Base-by-base conservation (phyloP, 805 yeast genomes). In the Grigorovia transvaalensis region DNA sequence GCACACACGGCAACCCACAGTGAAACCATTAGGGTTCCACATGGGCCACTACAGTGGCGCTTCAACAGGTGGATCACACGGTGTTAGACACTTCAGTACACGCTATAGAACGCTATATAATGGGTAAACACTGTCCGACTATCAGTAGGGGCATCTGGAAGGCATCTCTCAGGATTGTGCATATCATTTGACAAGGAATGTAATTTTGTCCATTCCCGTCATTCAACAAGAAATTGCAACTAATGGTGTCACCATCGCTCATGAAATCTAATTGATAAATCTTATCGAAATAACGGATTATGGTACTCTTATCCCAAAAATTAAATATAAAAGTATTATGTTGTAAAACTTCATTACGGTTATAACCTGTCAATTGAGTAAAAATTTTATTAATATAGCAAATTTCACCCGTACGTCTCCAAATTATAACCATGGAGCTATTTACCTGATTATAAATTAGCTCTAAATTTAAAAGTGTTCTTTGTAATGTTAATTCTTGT, bases 361-460 rank as follows among this genome's bases (percentile, higher is more conserved):
- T 74, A 64, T 82, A 80, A 1, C 88, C 86, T 6, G 90, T 78
- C 55, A 87, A 69, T 2, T 82, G 78, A 33, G 85, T 78, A 60
- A 87, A 79, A 59, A 86, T 93, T 56, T 82, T 81, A 5, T 89
- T 84, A 9, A 85, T 79, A 9, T 86, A 86, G 11, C 85, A 89
- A 44, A 88, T 81, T 63, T 87, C 95, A 9, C 95, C 95, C 0
- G 95, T 84, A 44, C 95, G 71, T 59, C 95, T 73, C 95, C 95
- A 87, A 56, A 86, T 82, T 17, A 85, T 81, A 2, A 91, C 83
- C 1, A 95, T 95, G 1, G 87, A 79, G 11, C 89, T 84, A 18
- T 84, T 81, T 15, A 56, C 58, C 52, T 81, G 60, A 47, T 57
- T 71, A 33, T 64, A 69, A 70, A 62, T 72, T 56, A 67, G 73